phyloP scores from a whole-genome alignment of 2,329 filamentous ascomycete species.

The Trichoderma arundinaceum region DNA sequence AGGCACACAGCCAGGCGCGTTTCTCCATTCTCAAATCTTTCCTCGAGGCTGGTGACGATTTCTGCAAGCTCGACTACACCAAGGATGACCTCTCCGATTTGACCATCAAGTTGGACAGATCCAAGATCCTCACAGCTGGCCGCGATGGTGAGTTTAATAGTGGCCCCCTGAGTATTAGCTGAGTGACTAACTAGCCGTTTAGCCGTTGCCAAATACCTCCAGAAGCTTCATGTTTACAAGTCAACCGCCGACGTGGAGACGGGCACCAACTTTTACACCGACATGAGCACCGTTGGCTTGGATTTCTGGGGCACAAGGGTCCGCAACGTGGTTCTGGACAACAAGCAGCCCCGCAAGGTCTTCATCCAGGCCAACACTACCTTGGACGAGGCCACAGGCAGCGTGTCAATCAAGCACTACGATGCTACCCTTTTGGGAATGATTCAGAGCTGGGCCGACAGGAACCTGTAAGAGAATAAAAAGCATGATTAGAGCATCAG shows the following conservation, averaged over 20 bases:
- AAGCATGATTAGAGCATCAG: not conserved
- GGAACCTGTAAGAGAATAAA: constrained; percentile 49
- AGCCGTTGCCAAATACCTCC: constrained; percentile 84
- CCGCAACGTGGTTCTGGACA: constrained; percentile 73
- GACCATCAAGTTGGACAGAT: constrained; percentile 80
- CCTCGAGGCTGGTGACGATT: constrained; percentile 82
- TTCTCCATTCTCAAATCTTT: constrained; percentile 88
- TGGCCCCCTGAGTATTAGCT: not conserved
- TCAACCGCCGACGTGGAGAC: constrained; percentile 80
- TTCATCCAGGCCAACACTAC: constrained; percentile 94
- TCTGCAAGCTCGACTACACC: constrained; percentile 79
- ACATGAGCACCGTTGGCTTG: constrained; percentile 80
- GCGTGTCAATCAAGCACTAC: constrained; percentile 83
- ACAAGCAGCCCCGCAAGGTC: constrained; percentile 84
- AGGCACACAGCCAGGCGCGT: constrained; percentile 88
- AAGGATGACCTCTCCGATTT: constrained; percentile 79
- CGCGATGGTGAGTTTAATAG: constrained; percentile 60
- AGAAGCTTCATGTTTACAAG: constrained; percentile 93
- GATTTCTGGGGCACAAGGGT: constrained; percentile 86
- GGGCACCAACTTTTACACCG: constrained; percentile 79
- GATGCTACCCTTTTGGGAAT: constrained; percentile 80
- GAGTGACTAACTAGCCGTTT: constrained; percentile 36
- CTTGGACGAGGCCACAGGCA: constrained; percentile 68
- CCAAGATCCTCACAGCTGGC: constrained; percentile 83
- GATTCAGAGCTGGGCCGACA: constrained; percentile 80